Base-by-base conservation (phyloP, 2,329 filamentous ascomycete genomes). In the Fusarium robinianum region DNA sequence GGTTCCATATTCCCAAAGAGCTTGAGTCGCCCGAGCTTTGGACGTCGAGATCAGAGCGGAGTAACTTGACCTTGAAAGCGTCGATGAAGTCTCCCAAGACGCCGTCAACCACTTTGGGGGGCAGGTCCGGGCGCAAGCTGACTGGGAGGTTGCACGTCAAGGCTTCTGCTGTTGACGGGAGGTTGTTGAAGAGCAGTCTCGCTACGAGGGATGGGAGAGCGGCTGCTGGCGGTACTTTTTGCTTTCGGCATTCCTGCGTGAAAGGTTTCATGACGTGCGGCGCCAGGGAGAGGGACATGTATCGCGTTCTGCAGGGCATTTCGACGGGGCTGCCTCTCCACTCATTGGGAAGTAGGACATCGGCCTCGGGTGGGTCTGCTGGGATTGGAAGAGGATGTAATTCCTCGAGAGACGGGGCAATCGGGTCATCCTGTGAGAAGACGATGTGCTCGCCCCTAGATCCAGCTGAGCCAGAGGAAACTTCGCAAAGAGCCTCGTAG, bases 351-450 rank as follows among this genome's bases (percentile, higher is more conserved):
- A 69, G 31, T 11, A 61, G 51, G 23, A 59, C 62, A 5, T 65
- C 32, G 14, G 75, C 58, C 44, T 62, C 72, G 1, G 54, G 34
- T 12, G 67, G 53, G 1, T 68, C 68, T 29, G 41, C 18, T 3
- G 38, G 30, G 3, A 74, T 41, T 1, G 67, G 55, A 38, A 72
- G 65, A 1, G 68, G 61, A 30, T 73, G 70, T 4, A 71, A 43
- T 4, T 58, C 58, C 45, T 76, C 73, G 3, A 76, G 57, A 7
- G 65, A 63, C 4, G 70, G 72, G 2, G 70, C 54, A 1, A 76
- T 60, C 1, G 68, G 59, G 55, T 58, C 15, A 50, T 53, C 24
- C 58, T 58, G 4, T 14, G 41, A 23, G 6, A 22, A 4, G 4
- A 41, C 19, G 7, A 8, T 21, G 4, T 31, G 14, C 10, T 39